phyloP scores from a whole-genome alignment of 2,329 filamentous ascomycete genomes.

The Aspergillus vadensis region DNA sequence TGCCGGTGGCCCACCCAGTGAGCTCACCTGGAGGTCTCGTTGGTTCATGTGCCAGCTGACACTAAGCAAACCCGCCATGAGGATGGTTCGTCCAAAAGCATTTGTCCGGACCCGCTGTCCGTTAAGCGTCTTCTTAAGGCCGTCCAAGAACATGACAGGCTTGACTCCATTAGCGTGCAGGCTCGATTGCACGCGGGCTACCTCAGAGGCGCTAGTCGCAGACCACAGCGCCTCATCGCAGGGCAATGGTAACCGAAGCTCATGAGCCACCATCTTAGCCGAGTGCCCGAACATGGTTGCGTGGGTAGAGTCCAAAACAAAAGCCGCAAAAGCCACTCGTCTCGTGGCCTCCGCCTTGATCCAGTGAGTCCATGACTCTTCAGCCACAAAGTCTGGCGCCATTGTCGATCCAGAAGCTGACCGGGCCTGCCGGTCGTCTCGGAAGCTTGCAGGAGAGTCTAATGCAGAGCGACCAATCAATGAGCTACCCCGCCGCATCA shows the following conservation, averaged over 20 bases:
- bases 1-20: constrained; percentile 75
- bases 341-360: constrained; percentile 90
- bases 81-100: constrained; percentile 85
- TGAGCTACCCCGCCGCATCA: constrained; percentile 92
- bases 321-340: constrained; percentile 87
- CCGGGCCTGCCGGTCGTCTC: constrained; percentile 58
- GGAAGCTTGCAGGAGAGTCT: constrained; percentile 77
- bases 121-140: constrained; percentile 83
- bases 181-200: constrained; percentile 78
- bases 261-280: constrained; percentile 94
- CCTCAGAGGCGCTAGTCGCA: constrained; percentile 82
- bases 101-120: constrained; percentile 86
- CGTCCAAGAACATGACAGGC: constrained; percentile 84
- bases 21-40: constrained; percentile 87
- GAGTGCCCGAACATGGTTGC: constrained; percentile 98
- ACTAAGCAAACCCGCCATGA: constrained; percentile 91
- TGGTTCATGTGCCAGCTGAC: constrained; percentile 99
- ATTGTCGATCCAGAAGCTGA: constrained; percentile 40
- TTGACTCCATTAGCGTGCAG: constrained; percentile 80
- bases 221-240: constrained; percentile 94
- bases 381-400: constrained; percentile 66
- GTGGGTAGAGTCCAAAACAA: constrained; percentile 93
- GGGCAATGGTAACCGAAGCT: constrained; percentile 86
- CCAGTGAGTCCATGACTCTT: constrained; percentile 96
- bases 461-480: constrained; percentile 81